These are phyloP conservation scores for Narthecium ossifragum DNA, from an alignment of 106 monocot species.

Conservation along the genomic window DNA sequence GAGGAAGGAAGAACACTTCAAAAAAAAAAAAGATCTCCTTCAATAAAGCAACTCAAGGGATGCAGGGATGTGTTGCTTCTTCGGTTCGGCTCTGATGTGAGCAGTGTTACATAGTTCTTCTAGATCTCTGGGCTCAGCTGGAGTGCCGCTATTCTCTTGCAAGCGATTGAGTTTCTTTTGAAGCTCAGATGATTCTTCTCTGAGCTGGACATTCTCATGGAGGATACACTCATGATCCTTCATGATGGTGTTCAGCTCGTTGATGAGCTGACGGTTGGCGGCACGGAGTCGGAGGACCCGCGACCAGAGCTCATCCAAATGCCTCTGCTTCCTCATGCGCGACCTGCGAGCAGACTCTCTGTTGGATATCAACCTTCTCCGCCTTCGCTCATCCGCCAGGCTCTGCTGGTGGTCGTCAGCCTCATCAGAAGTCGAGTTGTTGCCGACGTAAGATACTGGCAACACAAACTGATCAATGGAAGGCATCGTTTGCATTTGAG, in stretches of 20 bases:
- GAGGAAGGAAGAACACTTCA: too few species aligned
- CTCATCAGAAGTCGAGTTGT: conserved; percentile 38
- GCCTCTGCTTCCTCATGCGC: conserved; percentile 86
- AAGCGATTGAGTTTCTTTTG: conserved; percentile 29
- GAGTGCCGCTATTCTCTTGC: too few species aligned
- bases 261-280: conserved; percentile 58
- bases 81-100: too few species aligned
- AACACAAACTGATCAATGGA: conserved; percentile 4
- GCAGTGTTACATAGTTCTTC: too few species aligned
- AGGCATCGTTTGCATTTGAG: background rate
- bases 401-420: conserved; percentile 27
- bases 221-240: conserved; percentile 23
- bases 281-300: conserved; percentile 50
- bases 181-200: conserved; percentile 34
- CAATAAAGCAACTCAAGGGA: too few species aligned
- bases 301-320: conserved; percentile 61
- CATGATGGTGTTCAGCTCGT: conserved; percentile 55
- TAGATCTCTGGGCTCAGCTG: too few species aligned
- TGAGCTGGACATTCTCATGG: conserved; percentile 46
- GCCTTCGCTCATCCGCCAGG: conserved; percentile 49
- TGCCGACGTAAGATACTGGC: conserved; percentile 1
- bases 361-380: conserved; percentile 82
- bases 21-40: too few species aligned
- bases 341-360: conserved; percentile 85
- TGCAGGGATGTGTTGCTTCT: too few species aligned